Conservation (phyloP, 139 green algal species). For the Chlamydomonas sp. region DNA sequence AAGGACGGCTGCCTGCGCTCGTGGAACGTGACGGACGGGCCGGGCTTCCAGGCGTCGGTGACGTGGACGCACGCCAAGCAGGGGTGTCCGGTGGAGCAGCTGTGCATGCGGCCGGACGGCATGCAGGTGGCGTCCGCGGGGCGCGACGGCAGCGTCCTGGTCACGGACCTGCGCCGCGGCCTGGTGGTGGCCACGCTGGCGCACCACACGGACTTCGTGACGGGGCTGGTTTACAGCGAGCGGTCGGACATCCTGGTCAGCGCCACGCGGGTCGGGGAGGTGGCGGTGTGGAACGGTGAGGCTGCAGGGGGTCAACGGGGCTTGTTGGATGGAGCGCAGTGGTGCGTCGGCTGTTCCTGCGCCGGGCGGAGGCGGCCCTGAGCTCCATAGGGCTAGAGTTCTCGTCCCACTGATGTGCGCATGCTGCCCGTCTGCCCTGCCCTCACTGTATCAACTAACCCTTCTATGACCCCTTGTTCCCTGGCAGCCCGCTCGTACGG, state of each 20-base stretch:
- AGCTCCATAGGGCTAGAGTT: too few relatives aligned
- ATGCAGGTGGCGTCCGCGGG: slow-evolving; percentile 14
- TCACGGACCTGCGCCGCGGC: slow-evolving; percentile 13
- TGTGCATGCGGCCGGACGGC: slow-evolving; percentile 26
- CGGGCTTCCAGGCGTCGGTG: slow-evolving; percentile 8
- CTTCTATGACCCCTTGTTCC: too few relatives aligned
- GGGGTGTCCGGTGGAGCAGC: slow-evolving; percentile 22
- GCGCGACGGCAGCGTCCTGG: slow-evolving; percentile 29
- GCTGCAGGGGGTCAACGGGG: not conserved
- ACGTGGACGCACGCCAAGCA: slow-evolving; percentile 35
- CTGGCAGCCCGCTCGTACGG: slow-evolving; percentile 16
- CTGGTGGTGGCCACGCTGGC: not conserved
- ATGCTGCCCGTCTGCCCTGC: too few relatives aligned
- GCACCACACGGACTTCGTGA: slow-evolving; percentile 32
- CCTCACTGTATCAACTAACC: too few relatives aligned
- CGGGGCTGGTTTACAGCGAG: slow-evolving; percentile 24
- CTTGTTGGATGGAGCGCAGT: not conserved
- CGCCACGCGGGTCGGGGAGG: slow-evolving; percentile 26
- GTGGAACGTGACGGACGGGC: slow-evolving; percentile 35
- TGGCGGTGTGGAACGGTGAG: slow-evolving; percentile 30
- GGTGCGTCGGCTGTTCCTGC: not conserved
- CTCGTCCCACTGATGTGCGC: too few relatives aligned
- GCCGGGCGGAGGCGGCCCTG: too few relatives aligned
- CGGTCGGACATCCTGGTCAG: slow-evolving; percentile 13
- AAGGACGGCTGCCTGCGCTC: slow-evolving; percentile 42